A percentile compares a stretch with the other conserved stretches of the same genome.
These are phyloP conservation scores for Carex cristatella DNA, from an alignment of 176 grass and related monocot species.

Conservation along the genomic window DNA sequence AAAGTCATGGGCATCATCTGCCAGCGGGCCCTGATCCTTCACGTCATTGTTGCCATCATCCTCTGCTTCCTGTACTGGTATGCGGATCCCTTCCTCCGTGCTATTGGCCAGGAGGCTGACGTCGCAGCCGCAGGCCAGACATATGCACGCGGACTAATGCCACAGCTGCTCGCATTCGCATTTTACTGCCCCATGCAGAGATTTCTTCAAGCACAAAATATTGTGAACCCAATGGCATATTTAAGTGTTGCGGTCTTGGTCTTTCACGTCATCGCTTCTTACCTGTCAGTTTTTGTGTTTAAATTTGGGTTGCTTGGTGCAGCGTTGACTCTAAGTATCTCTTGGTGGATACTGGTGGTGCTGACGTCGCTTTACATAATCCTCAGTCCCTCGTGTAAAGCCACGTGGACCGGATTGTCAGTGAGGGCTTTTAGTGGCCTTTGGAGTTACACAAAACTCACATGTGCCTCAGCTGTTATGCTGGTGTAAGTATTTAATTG, in stretches of 20 bases:
- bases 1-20: constrained; percentile 47
- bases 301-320: constrained; percentile 37
- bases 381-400: constrained; percentile 45
- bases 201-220: constrained; percentile 73
- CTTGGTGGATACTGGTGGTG: constrained; percentile 51
- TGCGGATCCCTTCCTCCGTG: constrained; percentile 36
- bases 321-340: constrained; percentile 45
- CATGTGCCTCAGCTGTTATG: constrained; percentile 62
- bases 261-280: constrained; percentile 51
- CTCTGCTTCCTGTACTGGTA: constrained; percentile 70
- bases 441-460: constrained; percentile 55
- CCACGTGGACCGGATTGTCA: constrained; percentile 49
- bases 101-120: constrained; percentile 38
- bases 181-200: constrained; percentile 79
- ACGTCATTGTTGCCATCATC: constrained; percentile 31
- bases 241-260: constrained; percentile 37
- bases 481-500: constrained; percentile 42
- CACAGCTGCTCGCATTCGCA: constrained; percentile 52
- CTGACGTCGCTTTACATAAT: constrained; percentile 54
- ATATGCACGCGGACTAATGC: constrained; percentile 50
- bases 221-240: constrained; percentile 47
- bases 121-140: constrained; percentile 45
- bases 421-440: constrained; percentile 46
- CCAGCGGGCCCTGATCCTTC: constrained; percentile 60
- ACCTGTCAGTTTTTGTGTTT: constrained; percentile 42